Percentiles rank a stretch among this genome's conserved stretches.
phyloP scores from a whole-genome alignment of 352 stramenopile genomes.

The Thraustotheca clavata region DNA sequence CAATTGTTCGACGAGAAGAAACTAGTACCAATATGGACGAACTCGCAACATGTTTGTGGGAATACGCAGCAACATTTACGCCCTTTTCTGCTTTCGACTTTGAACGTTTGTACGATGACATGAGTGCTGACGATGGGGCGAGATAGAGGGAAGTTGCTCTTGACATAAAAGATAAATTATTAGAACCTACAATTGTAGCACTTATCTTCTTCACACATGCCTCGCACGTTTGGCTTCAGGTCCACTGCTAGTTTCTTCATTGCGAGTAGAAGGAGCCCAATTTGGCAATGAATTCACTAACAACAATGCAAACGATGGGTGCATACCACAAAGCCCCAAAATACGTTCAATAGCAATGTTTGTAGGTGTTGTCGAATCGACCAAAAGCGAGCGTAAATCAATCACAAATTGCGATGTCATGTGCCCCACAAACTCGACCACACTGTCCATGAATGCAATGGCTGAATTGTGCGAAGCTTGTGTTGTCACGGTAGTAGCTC shows the following conservation, averaged over 20 bases:
- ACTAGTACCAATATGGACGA: conserved; percentile 60
- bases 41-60: conserved; percentile 68
- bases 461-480: conserved; percentile 33
- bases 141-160: background rate
- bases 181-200: background rate
- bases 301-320: background rate
- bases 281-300: background rate
- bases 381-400: conserved; percentile 24
- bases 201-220: background rate
- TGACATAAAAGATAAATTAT: conserved; percentile 18
- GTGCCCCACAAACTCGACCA: conserved; percentile 31
- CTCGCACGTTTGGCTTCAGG: background rate
- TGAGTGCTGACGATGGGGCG: conserved; percentile 48
- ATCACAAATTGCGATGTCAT: conserved; percentile 47
- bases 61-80: conserved; percentile 65
- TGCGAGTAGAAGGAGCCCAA: background rate
- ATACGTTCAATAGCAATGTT: background rate
- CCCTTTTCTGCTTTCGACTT: conserved; percentile 65
- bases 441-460: conserved; percentile 24
- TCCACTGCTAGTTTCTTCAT: background rate
- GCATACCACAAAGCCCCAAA: background rate
- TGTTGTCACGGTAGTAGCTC: conserved; percentile 47
- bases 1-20: conserved; percentile 37
- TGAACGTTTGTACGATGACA: conserved; percentile 81
- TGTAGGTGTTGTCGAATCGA: background rate